Evolutionary conservation across 345 rosid genomes (phyloP).

Genomic region (Lepidium didymum): DNA sequence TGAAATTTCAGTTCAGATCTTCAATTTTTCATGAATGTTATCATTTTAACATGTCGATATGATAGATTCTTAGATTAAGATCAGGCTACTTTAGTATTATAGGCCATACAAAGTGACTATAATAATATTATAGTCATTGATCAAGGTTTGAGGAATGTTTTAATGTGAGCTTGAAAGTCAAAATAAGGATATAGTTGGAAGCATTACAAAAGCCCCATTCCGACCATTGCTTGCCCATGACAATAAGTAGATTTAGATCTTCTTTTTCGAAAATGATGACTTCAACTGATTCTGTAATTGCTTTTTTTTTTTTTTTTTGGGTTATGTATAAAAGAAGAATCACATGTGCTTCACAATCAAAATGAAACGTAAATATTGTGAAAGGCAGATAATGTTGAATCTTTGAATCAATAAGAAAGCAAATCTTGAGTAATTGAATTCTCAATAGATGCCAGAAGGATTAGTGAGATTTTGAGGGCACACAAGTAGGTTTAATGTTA

Average conservation of each 20-base stretch:
- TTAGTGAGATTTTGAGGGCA: no score
- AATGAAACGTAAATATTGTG: background rate
- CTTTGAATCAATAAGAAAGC: background rate
- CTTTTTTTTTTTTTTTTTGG: background rate
- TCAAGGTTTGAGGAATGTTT: slow-evolving; percentile 18
- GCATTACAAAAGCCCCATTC: slow-evolving; percentile 3
- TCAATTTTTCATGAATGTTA: background rate
- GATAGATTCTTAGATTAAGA: background rate
- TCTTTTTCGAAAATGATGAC: background rate
- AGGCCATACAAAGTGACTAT: background rate
- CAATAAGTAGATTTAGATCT: slow-evolving; percentile 7
- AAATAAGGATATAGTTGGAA: slow-evolving; percentile 1
- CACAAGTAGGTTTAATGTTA: no score
- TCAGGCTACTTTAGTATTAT: background rate
- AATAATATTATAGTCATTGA: background rate
- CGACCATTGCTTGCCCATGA: slow-evolving; percentile 2
- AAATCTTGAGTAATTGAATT: no score
- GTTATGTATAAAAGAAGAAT: background rate
- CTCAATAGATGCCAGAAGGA: no score
- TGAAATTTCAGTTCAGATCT: background rate
- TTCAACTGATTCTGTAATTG: background rate
- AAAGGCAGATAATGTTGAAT: background rate
- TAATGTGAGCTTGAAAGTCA: slow-evolving; percentile 1
- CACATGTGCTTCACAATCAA: background rate
- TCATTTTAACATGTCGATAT: background rate